Percentiles rank a stretch among this genome's conserved stretches.
Evolutionary conservation across 2,329 filamentous ascomycete genomes (phyloP).

Genomic region (Cordyceps javanica): DNA sequence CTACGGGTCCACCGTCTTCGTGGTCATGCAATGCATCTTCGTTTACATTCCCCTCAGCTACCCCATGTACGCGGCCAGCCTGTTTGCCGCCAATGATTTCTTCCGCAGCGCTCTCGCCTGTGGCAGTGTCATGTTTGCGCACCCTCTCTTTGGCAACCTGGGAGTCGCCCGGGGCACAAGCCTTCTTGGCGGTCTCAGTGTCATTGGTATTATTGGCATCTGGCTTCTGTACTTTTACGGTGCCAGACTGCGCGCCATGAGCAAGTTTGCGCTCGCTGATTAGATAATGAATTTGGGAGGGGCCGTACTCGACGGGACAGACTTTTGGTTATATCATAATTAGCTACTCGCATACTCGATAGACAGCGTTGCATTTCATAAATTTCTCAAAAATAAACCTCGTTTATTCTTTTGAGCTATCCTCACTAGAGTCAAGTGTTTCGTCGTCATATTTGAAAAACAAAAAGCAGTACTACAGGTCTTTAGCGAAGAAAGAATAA

Average conservation of each 20-base stretch:
- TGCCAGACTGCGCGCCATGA: conserved; percentile 46
- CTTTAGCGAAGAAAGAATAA: neutral
- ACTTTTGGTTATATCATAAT: neutral
- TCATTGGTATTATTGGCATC: conserved; percentile 51
- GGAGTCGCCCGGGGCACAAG: conserved; percentile 52
- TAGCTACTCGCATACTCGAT: neutral
- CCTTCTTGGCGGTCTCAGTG: conserved; percentile 49
- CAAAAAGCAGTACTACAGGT: neutral
- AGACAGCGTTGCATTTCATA: conserved; percentile 2
- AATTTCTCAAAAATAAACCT: neutral
- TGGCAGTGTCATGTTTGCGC: conserved; percentile 53
- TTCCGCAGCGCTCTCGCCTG: conserved; percentile 52
- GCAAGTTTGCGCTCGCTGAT: conserved; percentile 46
- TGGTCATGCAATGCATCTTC: conserved; percentile 55
- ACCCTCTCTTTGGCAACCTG: conserved; percentile 53
- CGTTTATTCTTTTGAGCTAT: neutral
- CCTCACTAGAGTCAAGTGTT: neutral
- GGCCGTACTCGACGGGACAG: neutral
- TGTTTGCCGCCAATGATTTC: conserved; percentile 58
- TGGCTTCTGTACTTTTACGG: conserved; percentile 54
- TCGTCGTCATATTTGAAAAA: neutral
- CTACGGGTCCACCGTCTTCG: conserved; percentile 45
- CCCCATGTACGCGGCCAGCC: conserved; percentile 49
- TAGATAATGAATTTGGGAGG: conserved; percentile 2
- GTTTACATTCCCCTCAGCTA: conserved; percentile 53